Percentiles rank a stretch among this genome's conserved stretches.
Evolutionary conservation across 176 grass and related monocot genomes (phyloP).

Genomic region (Phragmites australis): DNA sequence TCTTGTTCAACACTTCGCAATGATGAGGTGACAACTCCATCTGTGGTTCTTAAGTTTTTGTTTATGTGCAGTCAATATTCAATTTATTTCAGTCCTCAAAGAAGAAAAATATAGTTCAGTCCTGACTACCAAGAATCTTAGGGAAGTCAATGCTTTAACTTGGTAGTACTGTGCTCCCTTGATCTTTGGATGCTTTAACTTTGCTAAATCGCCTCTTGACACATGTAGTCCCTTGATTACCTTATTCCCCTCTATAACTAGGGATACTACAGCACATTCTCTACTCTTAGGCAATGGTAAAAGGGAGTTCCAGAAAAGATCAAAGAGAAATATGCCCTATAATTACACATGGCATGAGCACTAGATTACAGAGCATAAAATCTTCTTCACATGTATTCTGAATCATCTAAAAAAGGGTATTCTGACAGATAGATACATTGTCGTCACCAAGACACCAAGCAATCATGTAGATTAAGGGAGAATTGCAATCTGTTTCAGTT

Average conservation of each 20-base stretch:
- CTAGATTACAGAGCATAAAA: conserved; percentile 11
- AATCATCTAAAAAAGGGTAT: too few relatives aligned
- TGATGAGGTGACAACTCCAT: not conserved
- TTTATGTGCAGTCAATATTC: not conserved
- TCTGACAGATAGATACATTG: not conserved
- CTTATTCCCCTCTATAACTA: conserved; percentile 2
- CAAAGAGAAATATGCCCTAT: not conserved
- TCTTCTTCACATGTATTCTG: conserved; percentile 16
- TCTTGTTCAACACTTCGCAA: conserved; percentile 15
- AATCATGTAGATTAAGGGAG: not conserved
- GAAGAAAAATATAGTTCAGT: not conserved
- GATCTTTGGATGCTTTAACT: not conserved
- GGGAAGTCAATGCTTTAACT: not conserved
- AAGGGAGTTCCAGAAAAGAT: not conserved
- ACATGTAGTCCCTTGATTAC: not conserved
- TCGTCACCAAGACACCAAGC: not conserved
- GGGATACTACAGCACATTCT: not conserved
- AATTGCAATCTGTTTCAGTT: not conserved
- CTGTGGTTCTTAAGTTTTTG: not conserved
- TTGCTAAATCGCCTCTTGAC: conserved; percentile 17
- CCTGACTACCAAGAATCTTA: not conserved
- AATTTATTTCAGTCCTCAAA: not conserved
- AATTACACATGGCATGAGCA: conserved; percentile 25
- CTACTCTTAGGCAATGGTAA: not conserved
- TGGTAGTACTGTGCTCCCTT: not conserved